A percentile compares a stretch with the other conserved stretches of the same genome.
Conservation (phyloP, 768 basidiomycete species). For the Lyophyllum semitale region DNA sequence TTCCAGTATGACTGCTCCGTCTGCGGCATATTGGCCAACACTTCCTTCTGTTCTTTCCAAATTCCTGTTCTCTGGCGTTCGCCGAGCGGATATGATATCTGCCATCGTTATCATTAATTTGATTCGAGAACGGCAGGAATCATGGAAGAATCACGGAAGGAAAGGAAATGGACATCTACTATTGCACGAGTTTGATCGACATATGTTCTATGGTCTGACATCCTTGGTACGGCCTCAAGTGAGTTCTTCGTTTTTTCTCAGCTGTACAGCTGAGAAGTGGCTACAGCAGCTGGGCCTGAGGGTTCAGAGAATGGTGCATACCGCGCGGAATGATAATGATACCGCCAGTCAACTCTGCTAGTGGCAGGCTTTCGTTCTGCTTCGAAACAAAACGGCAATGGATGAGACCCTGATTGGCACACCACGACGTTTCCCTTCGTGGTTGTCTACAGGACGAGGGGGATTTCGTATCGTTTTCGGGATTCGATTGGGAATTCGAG, state of each 20-base stretch:
- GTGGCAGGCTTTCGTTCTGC: not conserved
- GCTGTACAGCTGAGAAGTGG: not conserved
- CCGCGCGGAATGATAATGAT: too few relatives aligned
- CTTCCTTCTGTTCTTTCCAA: not conserved
- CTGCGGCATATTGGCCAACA: too few relatives aligned
- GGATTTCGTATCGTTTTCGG: not conserved
- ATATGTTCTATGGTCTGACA: not conserved
- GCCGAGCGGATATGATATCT: not conserved
- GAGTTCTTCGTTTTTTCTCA: not conserved
- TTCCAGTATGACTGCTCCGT: not conserved
- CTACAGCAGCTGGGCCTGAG: too few relatives aligned
- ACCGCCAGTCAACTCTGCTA: not conserved
- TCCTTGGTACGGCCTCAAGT: not conserved
- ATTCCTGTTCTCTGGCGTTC: not conserved
- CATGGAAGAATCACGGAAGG: too few relatives aligned
- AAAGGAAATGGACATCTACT: not conserved
- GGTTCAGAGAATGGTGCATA: not conserved
- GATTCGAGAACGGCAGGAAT: not conserved
- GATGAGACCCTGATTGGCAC: not conserved
- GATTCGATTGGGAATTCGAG: not conserved
- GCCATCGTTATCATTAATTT: not conserved
- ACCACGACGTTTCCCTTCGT: not conserved
- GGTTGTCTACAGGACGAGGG: not conserved
- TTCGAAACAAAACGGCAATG: not conserved
- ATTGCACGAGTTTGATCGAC: not conserved